Percentiles rank a stretch among this genome's conserved stretches.
Conservation (phyloP, 2,329 filamentous ascomycete species). For the Talaromyces amestolkiae region DNA sequence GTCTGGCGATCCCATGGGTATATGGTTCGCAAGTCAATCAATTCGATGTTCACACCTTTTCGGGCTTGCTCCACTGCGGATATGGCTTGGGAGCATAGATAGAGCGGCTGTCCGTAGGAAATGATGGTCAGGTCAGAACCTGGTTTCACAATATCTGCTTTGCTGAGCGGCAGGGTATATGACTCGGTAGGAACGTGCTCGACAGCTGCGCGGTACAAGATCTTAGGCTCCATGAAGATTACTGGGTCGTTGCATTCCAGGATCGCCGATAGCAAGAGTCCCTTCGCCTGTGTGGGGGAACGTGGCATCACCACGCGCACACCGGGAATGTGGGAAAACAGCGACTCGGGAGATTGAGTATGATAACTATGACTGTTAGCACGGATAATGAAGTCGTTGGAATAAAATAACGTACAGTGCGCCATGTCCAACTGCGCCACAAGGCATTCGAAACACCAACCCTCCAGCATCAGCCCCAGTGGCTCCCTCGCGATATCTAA, state of each 20-base stretch:
- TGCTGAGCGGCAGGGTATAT: constrained; percentile 80
- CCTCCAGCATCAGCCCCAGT: constrained; percentile 71
- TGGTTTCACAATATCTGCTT: constrained; percentile 77
- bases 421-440: constrained; percentile 84
- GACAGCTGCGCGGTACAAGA: constrained; percentile 84
- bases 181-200: constrained; percentile 81
- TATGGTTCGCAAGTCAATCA: constrained; percentile 83
- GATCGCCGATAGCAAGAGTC: constrained; percentile 73
- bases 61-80: constrained; percentile 71
- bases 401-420: constrained; percentile 54
- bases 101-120: constrained; percentile 86
- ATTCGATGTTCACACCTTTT: constrained; percentile 69
- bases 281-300: constrained; percentile 84
- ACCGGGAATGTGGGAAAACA: constrained; percentile 86
- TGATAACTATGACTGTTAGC: constrained; percentile 57
- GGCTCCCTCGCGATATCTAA: constrained; percentile 68
- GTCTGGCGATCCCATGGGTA: constrained; percentile 89
- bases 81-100: constrained; percentile 76
- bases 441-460: constrained; percentile 85
- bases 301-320: constrained; percentile 81
- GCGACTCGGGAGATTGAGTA: constrained; percentile 80
- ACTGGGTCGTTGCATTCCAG: constrained; percentile 77
- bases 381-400: not conserved
- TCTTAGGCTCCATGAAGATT: constrained; percentile 92
- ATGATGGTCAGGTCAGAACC: constrained; percentile 80